phyloP scores from a whole-genome alignment of 2,329 filamentous ascomycete genomes.

The Talaromyces sp. region DNA sequence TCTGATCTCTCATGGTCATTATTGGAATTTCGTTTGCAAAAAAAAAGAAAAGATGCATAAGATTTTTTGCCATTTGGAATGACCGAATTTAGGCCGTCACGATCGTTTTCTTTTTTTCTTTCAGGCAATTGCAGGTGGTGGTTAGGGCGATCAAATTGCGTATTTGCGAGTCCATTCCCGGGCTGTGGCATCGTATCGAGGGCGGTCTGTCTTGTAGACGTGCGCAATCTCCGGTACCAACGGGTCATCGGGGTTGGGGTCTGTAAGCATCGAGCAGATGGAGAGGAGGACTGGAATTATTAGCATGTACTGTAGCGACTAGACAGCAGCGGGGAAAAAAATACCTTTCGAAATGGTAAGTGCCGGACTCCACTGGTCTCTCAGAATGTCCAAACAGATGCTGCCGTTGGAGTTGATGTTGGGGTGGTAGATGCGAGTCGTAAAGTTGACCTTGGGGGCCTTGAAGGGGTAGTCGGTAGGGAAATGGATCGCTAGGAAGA shows the following conservation, averaged over 20 bases:
- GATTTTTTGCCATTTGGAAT: constrained; percentile 30
- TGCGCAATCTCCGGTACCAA: constrained; percentile 98
- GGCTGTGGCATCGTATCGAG: constrained; percentile 92
- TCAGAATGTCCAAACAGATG: constrained; percentile 96
- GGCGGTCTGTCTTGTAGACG: constrained; percentile 98
- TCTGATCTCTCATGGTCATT: constrained; percentile 12
- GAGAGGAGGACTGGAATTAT: constrained; percentile 72
- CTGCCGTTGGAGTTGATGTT: constrained; percentile 99
- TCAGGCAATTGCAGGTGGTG: constrained; percentile 21
- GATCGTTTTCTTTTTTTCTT: constrained; percentile 4
- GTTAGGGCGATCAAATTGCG: constrained; percentile 64
- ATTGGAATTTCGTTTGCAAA: not conserved
- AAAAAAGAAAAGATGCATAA: constrained; percentile 14
- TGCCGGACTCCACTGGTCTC: constrained; percentile 98
- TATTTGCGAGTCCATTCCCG: constrained; percentile 99
- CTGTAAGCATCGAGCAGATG: constrained; percentile 99
- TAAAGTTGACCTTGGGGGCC: constrained; percentile 99
- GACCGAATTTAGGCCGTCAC: constrained; percentile 34
- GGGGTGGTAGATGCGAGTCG: constrained; percentile 97
- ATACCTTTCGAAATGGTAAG: constrained; percentile 96
- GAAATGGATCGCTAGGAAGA: constrained; percentile 98
- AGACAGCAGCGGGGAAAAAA: constrained; percentile 13
- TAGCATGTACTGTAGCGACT: not conserved
- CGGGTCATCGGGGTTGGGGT: constrained; percentile 98
- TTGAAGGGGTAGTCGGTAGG: constrained; percentile 99